Percentiles rank a stretch among this genome's conserved stretches.
Conservation (phyloP, 345 rosid species). For the Ailanthus altissimus region DNA sequence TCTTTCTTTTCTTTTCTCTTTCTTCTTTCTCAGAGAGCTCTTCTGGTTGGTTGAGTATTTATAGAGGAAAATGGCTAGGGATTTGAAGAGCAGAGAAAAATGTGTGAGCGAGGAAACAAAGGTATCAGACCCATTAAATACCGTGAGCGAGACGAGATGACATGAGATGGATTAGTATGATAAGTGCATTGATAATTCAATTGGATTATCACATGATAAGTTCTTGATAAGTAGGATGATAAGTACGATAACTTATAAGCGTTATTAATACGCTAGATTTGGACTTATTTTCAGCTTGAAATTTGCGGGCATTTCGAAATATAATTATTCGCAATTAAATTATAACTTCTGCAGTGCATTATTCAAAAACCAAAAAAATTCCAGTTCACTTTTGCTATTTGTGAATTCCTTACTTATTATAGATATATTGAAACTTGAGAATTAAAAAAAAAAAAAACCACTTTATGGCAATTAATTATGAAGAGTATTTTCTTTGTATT, state of each 20-base stretch:
- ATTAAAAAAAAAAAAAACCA: too few relatives aligned
- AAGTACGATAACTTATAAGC: rapidly evolving
- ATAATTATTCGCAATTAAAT: too few relatives aligned
- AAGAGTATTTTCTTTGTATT: too few relatives aligned
- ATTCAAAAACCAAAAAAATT: too few relatives aligned
- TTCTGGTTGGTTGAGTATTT: conserved; percentile 41
- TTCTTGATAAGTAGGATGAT: rapidly evolving
- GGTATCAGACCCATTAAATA: conserved; percentile 40
- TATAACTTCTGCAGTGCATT: too few relatives aligned
- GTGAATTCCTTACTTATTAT: not conserved
- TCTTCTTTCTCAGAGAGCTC: conserved; percentile 19
- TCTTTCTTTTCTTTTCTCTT: conserved; percentile 7
- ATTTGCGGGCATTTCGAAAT: not conserved
- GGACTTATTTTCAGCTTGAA: not conserved
- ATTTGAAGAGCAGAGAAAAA: conserved; percentile 38
- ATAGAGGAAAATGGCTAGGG: conserved; percentile 50
- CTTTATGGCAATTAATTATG: too few relatives aligned
- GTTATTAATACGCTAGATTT: conserved; percentile 5
- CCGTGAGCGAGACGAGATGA: conserved; percentile 43
- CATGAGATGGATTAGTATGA: conserved; percentile 22
- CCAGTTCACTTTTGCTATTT: not conserved
- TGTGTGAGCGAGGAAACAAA: conserved; percentile 9
- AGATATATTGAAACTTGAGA: too few relatives aligned
- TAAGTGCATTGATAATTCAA: rapidly evolving
- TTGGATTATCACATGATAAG: conserved; percentile 1